phyloP scores from a whole-genome alignment of 805 yeast species.

The Saccharomyces jurei region DNA sequence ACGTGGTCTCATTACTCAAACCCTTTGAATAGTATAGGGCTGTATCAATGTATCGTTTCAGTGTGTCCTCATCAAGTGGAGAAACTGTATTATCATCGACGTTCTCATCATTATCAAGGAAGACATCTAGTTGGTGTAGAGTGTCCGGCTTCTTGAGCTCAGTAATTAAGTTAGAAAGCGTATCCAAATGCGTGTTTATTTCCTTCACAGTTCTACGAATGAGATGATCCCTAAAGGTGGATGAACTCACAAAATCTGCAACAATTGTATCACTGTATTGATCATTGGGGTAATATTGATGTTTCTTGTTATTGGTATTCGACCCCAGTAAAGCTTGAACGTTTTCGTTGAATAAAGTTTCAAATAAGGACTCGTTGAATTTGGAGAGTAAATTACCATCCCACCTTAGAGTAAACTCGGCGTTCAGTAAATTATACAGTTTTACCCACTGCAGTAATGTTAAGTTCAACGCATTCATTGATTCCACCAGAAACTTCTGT shows the following conservation, averaged over 20 bases:
- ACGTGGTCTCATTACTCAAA: constrained; percentile 1
- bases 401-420: constrained; percentile 6
- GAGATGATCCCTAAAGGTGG: constrained; percentile 7
- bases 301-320: not conserved
- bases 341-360: constrained; percentile 9
- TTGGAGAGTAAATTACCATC: constrained; percentile 1
- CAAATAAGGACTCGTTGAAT: constrained; percentile 8
- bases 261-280: constrained; percentile 5
- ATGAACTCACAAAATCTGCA: constrained; percentile 7
- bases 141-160: not conserved
- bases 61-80: constrained; percentile 1
- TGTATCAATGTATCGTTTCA: constrained; percentile 1
- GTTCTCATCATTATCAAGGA: not conserved
- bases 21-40: constrained; percentile 9
- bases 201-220: constrained; percentile 6
- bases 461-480: constrained; percentile 8
- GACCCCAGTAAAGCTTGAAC: constrained; percentile 7
- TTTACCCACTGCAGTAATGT: constrained; percentile 16
- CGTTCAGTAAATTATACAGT: constrained; percentile 12
- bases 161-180: constrained; percentile 1
- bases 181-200: constrained; percentile 5
- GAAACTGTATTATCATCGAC: not conserved
- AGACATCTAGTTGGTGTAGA: not conserved
- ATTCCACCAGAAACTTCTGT: constrained; percentile 9
- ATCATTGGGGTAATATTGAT: not conserved